phyloP scores from a whole-genome alignment of 2,329 filamentous ascomycete species.

The Botrytis hyacinthi region DNA sequence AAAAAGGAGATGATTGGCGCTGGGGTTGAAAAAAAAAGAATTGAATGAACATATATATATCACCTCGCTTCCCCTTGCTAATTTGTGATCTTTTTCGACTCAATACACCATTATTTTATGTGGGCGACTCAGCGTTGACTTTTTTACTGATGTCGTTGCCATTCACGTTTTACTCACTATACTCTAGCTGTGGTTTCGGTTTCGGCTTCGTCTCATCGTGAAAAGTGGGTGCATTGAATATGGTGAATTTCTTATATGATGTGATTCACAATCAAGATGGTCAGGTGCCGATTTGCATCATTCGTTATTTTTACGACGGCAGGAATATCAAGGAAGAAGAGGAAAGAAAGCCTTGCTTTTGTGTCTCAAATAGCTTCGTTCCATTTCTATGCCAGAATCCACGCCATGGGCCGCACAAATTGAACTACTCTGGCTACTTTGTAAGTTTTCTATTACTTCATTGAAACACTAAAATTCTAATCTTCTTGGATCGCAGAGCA shows the following conservation, averaged over 20 bases:
- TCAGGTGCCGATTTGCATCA: neutral
- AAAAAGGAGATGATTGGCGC: neutral
- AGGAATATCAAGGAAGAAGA: neutral
- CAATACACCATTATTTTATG: neutral
- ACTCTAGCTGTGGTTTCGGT: neutral
- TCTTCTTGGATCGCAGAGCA: neutral
- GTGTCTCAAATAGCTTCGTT: neutral
- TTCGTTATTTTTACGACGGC: neutral
- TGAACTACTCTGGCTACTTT: neutral
- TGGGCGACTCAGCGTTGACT: neutral
- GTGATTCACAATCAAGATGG: constrained; percentile 5
- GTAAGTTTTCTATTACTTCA: neutral
- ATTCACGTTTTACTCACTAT: neutral
- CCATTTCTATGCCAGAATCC: neutral
- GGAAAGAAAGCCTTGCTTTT: neutral
- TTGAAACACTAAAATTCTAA: neutral
- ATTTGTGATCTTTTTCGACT: neutral
- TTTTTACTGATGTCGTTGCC: neutral
- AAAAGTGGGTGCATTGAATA: neutral
- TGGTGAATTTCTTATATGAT: constrained; percentile 8
- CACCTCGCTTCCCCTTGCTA: neutral
- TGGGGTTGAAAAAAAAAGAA: neutral
- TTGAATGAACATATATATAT: neutral
- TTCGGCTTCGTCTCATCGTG: neutral
- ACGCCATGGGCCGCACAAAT: neutral